Conservation (phyloP, 1,284 basidiomycete species). For the Dichomitus squalens region DNA sequence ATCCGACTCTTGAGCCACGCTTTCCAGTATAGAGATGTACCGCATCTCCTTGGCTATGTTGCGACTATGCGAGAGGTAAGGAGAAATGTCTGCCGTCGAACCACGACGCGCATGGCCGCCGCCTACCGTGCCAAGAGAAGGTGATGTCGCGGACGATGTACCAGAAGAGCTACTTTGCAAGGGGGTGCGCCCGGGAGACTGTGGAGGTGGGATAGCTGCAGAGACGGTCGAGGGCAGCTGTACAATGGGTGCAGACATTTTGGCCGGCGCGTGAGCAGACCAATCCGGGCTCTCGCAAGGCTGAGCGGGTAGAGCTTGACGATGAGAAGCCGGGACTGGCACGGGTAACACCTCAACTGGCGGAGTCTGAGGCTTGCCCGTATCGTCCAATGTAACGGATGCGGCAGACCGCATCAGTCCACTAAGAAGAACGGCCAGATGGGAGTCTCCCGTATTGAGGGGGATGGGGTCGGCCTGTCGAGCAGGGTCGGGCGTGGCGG, state of each 20-base stretch:
- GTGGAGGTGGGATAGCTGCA: conserved; percentile 3
- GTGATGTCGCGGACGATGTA: conserved; percentile 2
- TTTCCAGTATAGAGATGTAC: conserved; percentile 75
- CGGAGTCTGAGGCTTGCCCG: conserved; percentile 1
- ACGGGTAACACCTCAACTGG: conserved; percentile 4
- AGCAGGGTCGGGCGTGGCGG: conserved; percentile 11
- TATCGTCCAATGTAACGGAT: conserved; percentile 6
- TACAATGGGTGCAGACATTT: not conserved
- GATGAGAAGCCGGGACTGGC: conserved; percentile 10
- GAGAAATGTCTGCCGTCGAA: conserved; percentile 53
- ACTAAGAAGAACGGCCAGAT: conserved; percentile 67
- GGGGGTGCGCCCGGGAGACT: not conserved
- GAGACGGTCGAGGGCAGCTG: conserved; percentile 1
- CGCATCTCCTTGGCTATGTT: conserved; percentile 63
- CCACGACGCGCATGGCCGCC: conserved; percentile 22
- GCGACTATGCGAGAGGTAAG: conserved; percentile 58
- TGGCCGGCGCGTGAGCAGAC: conserved; percentile 14
- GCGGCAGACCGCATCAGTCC: conserved; percentile 53
- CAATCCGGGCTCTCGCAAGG: conserved; percentile 14
- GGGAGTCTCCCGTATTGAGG: conserved; percentile 53
- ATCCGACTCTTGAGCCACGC: conserved; percentile 71
- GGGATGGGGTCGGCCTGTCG: conserved; percentile 5
- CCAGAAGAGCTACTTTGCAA: not conserved
- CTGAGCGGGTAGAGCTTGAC: not conserved
- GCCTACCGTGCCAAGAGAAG: not conserved